A percentile compares a stretch with the other conserved stretches of the same genome.
phyloP scores from a whole-genome alignment of 352 stramenopile genomes.

The Halophytophthora batemanensis region DNA sequence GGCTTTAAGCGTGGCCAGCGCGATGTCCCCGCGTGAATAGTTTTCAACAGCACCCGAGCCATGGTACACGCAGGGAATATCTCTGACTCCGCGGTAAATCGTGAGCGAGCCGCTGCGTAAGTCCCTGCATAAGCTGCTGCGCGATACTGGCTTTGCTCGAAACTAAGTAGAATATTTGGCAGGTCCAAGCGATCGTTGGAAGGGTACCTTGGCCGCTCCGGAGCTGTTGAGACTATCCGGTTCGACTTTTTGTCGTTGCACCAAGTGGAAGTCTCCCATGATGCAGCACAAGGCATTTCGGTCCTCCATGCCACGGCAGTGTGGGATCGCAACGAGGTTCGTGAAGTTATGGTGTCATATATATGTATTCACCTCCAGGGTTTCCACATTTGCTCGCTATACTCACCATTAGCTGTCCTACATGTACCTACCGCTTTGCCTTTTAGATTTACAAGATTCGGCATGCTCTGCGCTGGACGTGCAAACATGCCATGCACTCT shows the following conservation, averaged over 20 bases:
- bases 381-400: too few relatives aligned
- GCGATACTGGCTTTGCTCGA: too few relatives aligned
- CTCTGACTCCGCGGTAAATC: background rate
- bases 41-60: conserved; percentile 1
- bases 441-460: background rate
- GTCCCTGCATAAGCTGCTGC: too few relatives aligned
- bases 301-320: background rate
- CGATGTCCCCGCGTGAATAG: background rate
- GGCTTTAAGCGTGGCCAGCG: background rate
- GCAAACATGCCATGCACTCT: conserved; percentile 4
- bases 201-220: background rate
- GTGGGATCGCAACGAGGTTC: background rate
- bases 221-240: background rate
- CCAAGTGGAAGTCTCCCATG: background rate
- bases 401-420: too few relatives aligned
- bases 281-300: too few relatives aligned
- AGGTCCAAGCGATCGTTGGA: background rate
- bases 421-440: too few relatives aligned
- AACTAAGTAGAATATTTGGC: background rate
- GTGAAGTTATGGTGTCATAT: background rate
- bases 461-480: conserved; percentile 1
- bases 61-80: background rate
- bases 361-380: too few relatives aligned
- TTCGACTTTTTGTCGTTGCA: background rate
- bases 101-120: background rate